Conservation (phyloP, 2,329 filamentous ascomycete species). For the Claviceps monticola region DNA sequence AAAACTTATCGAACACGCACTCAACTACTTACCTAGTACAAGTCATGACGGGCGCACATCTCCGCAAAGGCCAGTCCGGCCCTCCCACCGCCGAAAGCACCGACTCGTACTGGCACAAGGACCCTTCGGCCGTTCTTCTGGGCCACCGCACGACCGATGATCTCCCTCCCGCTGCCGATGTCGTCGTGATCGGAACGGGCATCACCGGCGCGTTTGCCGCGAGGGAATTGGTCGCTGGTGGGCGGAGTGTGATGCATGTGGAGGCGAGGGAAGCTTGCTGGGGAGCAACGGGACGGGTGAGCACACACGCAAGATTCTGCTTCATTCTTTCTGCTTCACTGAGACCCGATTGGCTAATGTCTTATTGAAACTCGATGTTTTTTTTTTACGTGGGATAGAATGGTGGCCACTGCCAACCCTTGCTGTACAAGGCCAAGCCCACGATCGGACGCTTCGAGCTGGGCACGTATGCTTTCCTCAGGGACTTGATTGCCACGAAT, state of each 20-base stretch:
- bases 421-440: slow-evolving; percentile 46
- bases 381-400: slow-evolving; percentile 28
- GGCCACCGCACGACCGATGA: slow-evolving; percentile 54
- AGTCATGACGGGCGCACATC: slow-evolving; percentile 18
- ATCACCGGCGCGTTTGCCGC: slow-evolving; percentile 65
- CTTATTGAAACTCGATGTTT: background rate
- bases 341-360: no score
- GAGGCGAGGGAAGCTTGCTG: slow-evolving; percentile 70
- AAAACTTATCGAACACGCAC: background rate
- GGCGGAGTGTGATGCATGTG: slow-evolving; percentile 51
- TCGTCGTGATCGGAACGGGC: slow-evolving; percentile 61
- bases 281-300: slow-evolving; percentile 69
- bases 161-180: slow-evolving; percentile 49
- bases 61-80: slow-evolving; percentile 28
- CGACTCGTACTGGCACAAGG: slow-evolving; percentile 58
- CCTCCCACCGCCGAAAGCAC: slow-evolving; percentile 49
- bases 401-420: slow-evolving; percentile 62
- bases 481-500: slow-evolving; percentile 40
- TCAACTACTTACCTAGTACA: background rate
- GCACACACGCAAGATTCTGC: slow-evolving; percentile 14
- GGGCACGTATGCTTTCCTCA: slow-evolving; percentile 48
- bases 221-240: slow-evolving; percentile 40
- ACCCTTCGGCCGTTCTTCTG: slow-evolving; percentile 48
- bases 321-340: no score
- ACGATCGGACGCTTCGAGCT: slow-evolving; percentile 60